phyloP scores from a whole-genome alignment of 345 rosid genomes.

The Moringa oleifera region DNA sequence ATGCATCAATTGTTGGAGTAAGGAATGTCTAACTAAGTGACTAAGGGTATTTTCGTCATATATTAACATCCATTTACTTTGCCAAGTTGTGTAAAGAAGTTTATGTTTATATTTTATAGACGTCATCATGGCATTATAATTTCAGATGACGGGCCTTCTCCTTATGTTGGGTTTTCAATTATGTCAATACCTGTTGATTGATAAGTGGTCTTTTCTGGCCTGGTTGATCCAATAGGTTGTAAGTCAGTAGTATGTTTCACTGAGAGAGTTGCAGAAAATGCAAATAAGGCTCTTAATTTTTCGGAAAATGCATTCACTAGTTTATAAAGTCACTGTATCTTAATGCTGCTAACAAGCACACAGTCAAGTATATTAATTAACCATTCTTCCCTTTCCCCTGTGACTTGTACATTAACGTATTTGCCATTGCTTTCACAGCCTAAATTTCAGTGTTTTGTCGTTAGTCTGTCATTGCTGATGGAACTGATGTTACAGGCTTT shows the following conservation, averaged over 20 bases:
- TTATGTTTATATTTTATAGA: too few relatives aligned
- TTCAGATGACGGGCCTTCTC: neutral
- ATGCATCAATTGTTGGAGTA: too few relatives aligned
- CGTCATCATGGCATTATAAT: neutral
- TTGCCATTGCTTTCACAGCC: neutral
- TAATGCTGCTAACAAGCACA: too few relatives aligned
- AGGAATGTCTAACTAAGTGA: too few relatives aligned
- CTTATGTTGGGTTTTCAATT: neutral
- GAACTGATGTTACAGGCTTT: constrained; percentile 48
- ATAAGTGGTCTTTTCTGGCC: neutral
- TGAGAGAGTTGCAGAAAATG: neutral
- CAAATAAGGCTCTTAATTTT: neutral
- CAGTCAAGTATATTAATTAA: too few relatives aligned
- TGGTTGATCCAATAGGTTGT: neutral
- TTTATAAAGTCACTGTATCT: too few relatives aligned
- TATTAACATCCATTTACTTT: neutral
- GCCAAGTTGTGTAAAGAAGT: neutral
- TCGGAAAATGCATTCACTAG: too few relatives aligned
- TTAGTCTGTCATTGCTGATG: neutral
- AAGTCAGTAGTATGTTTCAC: neutral
- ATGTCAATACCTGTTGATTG: neutral
- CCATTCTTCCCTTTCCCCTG: neutral
- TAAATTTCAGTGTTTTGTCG: neutral
- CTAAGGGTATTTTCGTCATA: too few relatives aligned
- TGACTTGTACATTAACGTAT: too few relatives aligned